A percentile compares a stretch with the other conserved stretches of the same genome.
phyloP scores from a whole-genome alignment of 1,139 yeast genomes.

The Saccharomyces hybrid region DNA sequence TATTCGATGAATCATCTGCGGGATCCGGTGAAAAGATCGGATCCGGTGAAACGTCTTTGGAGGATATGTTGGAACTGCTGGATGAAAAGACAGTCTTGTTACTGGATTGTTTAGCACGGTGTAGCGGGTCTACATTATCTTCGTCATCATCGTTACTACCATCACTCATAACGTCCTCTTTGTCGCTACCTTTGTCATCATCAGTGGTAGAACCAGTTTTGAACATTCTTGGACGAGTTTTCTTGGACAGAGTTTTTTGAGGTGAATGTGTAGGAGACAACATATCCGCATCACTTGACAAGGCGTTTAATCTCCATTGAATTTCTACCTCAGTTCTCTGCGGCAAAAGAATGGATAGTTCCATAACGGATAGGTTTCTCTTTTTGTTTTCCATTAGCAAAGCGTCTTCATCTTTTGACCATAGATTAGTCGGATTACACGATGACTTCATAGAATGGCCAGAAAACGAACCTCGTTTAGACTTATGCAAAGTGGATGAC shows the following conservation, averaged over 20 bases:
- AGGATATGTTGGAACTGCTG: constrained; percentile 9
- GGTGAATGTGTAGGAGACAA: neutral
- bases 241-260: neutral
- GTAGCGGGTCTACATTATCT: constrained; percentile 13
- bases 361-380: constrained; percentile 62
- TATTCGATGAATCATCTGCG: constrained; percentile 7
- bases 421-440: constrained; percentile 8
- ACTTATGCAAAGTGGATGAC: neutral
- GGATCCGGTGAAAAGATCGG: constrained; percentile 8
- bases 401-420: constrained; percentile 61
- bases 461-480: neutral
- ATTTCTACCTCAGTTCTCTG: constrained; percentile 68
- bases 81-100: constrained; percentile 8
- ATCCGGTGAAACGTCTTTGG: constrained; percentile 13
- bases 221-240: constrained; percentile 2
- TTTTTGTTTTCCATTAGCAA: constrained; percentile 51
- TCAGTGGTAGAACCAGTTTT: constrained; percentile 9
- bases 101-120: neutral
- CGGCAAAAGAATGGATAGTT: constrained; percentile 64
- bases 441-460: neutral
- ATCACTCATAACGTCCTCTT: neutral
- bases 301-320: constrained; percentile 49
- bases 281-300: constrained; percentile 30
- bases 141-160: constrained; percentile 5
- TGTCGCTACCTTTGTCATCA: constrained; percentile 10